phyloP scores from a whole-genome alignment of 2,329 filamentous ascomycete genomes.

The Sporothrix luriei region DNA sequence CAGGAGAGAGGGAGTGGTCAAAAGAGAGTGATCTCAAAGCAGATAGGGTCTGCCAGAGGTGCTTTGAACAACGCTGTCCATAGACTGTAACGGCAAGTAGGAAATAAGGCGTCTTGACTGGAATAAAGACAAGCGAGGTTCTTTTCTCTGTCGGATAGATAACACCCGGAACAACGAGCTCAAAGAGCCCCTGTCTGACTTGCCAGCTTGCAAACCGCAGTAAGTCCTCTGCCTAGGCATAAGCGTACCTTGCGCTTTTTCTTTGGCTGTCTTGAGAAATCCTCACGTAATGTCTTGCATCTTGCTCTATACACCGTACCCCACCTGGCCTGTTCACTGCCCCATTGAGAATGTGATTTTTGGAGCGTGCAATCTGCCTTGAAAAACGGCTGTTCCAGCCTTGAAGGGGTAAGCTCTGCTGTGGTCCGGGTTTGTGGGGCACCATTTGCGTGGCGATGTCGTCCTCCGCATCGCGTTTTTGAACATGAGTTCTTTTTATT shows the following conservation, averaged over 20 bases:
- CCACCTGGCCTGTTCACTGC: neutral
- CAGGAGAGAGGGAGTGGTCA: no score
- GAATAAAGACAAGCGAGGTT: neutral
- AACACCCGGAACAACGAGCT: neutral
- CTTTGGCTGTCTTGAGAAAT: neutral
- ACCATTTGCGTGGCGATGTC: neutral
- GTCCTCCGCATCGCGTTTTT: neutral
- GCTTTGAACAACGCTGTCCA: neutral
- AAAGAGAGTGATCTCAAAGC: no score
- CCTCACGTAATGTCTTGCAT: neutral
- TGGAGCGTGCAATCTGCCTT: neutral
- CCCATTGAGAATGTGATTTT: neutral
- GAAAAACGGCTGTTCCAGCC: neutral
- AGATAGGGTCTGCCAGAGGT: neutral
- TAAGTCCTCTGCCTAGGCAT: neutral
- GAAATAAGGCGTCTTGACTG: neutral
- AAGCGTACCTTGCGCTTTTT: neutral
- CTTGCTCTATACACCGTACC: neutral
- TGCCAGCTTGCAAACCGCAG: neutral
- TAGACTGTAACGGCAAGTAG: neutral
- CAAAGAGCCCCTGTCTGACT: no score
- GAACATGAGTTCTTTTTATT: neutral
- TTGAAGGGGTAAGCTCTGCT: constrained; percentile 22
- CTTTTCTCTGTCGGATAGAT: neutral
- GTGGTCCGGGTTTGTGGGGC: neutral